Percentiles rank a stretch among this genome's conserved stretches.
Evolutionary conservation across 306 rosid genomes (phyloP).

Genomic region (Fragaria ananassa): DNA sequence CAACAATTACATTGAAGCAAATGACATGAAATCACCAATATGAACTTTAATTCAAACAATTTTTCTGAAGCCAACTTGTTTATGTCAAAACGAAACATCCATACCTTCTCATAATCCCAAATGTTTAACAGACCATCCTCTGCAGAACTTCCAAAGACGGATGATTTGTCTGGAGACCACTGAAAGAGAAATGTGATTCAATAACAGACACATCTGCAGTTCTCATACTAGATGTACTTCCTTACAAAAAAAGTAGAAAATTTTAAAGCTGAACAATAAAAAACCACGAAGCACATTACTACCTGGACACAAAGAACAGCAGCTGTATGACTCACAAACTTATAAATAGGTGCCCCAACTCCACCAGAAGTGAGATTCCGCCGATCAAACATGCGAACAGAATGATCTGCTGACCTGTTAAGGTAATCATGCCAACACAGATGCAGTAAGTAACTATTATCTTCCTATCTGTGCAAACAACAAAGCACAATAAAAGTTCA

Average conservation of each 20-base stretch:
- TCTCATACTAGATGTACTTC: background rate
- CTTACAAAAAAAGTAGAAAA: background rate
- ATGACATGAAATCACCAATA: background rate
- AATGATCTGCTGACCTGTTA: constrained; percentile 92
- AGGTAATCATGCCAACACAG: constrained; percentile 25
- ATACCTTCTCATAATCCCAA: constrained; percentile 96
- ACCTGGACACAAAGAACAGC: constrained; percentile 99
- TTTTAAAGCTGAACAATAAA: background rate
- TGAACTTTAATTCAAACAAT: background rate
- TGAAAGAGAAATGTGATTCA: constrained; percentile 34
- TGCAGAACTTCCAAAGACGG: constrained; percentile 99
- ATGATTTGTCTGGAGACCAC: constrained; percentile 99
- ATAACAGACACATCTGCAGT: background rate
- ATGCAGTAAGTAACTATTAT: constrained; percentile 1
- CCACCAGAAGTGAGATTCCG: constrained; percentile 88
- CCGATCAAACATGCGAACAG: constrained; percentile 93
- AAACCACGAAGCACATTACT: background rate
- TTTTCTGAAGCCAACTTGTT: background rate
- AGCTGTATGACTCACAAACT: constrained; percentile 93
- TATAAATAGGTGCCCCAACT: constrained; percentile 85
- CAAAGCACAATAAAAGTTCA: background rate
- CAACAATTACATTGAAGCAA: background rate
- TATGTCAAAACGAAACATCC: background rate
- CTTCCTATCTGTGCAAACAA: constrained; percentile 11
- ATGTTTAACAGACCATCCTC: constrained; percentile 94